These are phyloP conservation scores for Pezicula rhizophila DNA, from an alignment of 2,329 filamentous ascomycete species.

Conservation along the genomic window DNA sequence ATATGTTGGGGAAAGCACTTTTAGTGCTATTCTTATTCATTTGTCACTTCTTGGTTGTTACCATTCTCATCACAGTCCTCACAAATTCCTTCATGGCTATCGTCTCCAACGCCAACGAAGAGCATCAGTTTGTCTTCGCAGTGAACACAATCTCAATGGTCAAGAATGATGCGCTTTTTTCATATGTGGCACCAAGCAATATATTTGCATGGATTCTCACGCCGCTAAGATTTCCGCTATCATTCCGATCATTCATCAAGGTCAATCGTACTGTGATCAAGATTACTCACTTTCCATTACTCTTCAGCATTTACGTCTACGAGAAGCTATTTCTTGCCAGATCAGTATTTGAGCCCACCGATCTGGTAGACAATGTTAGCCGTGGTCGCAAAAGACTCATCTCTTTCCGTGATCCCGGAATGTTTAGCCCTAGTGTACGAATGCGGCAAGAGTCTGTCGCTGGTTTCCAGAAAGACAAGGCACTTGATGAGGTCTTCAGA, in stretches of 20 bases:
- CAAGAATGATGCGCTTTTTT: conserved; percentile 94
- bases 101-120: conserved; percentile 86
- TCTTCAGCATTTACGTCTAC: conserved; percentile 83
- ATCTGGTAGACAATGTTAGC: conserved; percentile 70
- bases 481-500: conserved; percentile 86
- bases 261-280: conserved; percentile 91
- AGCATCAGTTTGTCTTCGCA: conserved; percentile 88
- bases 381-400: conserved; percentile 43
- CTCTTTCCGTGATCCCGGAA: conserved; percentile 54
- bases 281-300: conserved; percentile 77
- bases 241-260: conserved; percentile 74
- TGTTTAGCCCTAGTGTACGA: conserved; percentile 69
- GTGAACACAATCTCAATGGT: conserved; percentile 98
- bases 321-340: conserved; percentile 74
- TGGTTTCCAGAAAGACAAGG: conserved; percentile 83
- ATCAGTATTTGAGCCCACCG: conserved; percentile 73
- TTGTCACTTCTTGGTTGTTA: conserved; percentile 91
- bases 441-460: conserved; percentile 81
- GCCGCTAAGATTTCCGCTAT: conserved; percentile 73
- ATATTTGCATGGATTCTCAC: conserved; percentile 86
- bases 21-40: conserved; percentile 84
- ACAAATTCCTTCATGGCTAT: conserved; percentile 96
- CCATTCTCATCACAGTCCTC: conserved; percentile 90
- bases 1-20: conserved; percentile 68
- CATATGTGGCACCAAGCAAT: conserved; percentile 86